These are phyloP conservation scores for Hanseniaspora guilliermondii DNA, from an alignment of 805 yeast species.

Conservation along the genomic window DNA sequence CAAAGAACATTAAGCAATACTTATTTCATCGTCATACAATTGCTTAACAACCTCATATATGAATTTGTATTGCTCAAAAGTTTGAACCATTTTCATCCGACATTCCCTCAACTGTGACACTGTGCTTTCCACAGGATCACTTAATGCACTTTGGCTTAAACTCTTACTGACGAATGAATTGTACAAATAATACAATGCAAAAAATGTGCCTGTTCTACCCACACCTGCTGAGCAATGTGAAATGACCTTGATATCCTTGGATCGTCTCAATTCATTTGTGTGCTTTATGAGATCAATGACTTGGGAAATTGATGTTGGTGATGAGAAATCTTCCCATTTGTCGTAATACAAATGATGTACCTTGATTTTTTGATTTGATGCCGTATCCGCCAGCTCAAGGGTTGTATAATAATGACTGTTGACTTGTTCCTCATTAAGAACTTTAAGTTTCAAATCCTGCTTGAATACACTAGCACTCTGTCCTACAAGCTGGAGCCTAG, in stretches of 20 bases:
- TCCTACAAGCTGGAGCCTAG: slow-evolving; percentile 11
- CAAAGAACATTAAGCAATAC: too few species aligned
- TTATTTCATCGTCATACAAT: slow-evolving; percentile 1
- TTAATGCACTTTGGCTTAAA: slow-evolving; percentile 7
- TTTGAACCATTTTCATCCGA: slow-evolving; percentile 29
- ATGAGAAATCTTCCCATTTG: slow-evolving; percentile 76
- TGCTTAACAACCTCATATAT: slow-evolving; percentile 26
- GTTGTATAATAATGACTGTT: slow-evolving; percentile 21
- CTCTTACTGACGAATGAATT: slow-evolving; percentile 19
- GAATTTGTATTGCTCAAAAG: slow-evolving; percentile 25
- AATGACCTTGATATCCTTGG: slow-evolving; percentile 39
- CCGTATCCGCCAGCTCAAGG: slow-evolving; percentile 17
- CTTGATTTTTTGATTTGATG: slow-evolving; percentile 15
- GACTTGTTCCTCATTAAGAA: slow-evolving; percentile 14
- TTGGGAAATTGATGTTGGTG: slow-evolving; percentile 34
- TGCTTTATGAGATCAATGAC: slow-evolving; percentile 25
- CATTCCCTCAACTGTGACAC: slow-evolving; percentile 26
- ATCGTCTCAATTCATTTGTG: slow-evolving; percentile 23
- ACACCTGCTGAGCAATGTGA: slow-evolving; percentile 97
- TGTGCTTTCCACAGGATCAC: slow-evolving; percentile 26
- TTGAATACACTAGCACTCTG: slow-evolving; percentile 20
- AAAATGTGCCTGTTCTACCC: slow-evolving; percentile 87
- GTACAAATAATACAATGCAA: slow-evolving; percentile 34
- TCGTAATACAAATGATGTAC: slow-evolving; percentile 58
- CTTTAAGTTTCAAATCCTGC: slow-evolving; percentile 19